A percentile compares a stretch with the other conserved stretches of the same genome.
Conservation (phyloP, 1,284 basidiomycete genomes). For the Ustilago vetiveriae region DNA sequence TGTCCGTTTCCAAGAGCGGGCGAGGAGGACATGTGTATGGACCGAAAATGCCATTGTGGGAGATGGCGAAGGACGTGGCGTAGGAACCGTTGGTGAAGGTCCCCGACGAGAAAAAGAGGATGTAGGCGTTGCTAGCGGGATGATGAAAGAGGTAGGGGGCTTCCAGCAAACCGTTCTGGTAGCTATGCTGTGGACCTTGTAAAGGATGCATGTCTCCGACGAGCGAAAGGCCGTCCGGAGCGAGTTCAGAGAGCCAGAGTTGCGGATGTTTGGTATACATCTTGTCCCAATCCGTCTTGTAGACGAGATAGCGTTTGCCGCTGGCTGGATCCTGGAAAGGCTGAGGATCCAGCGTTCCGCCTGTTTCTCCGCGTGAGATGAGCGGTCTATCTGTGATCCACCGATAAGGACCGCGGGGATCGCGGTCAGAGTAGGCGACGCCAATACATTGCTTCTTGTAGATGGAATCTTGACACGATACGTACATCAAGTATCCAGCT, state of each 20-base stretch:
- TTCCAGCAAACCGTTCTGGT: conserved; percentile 49
- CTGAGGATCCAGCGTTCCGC: conserved; percentile 53
- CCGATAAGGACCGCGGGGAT: conserved; percentile 44
- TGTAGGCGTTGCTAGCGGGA: conserved; percentile 38
- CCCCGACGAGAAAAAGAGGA: conserved; percentile 56
- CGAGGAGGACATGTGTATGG: conserved; percentile 36
- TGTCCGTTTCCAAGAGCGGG: conserved; percentile 49
- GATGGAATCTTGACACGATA: conserved; percentile 40
- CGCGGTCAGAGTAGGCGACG: conserved; percentile 47
- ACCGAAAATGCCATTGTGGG: conserved; percentile 45
- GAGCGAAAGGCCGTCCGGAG: conserved; percentile 50
- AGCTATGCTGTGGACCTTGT: conserved; percentile 36
- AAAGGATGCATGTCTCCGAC: conserved; percentile 46
- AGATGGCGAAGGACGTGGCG: conserved; percentile 52
- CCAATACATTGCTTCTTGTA: conserved; percentile 52
- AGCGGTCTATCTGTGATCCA: conserved; percentile 50
- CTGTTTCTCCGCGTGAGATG: conserved; percentile 45
- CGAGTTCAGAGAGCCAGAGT: conserved; percentile 55
- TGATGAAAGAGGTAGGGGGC: conserved; percentile 56
- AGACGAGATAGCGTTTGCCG: conserved; percentile 49
- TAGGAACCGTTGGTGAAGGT: conserved; percentile 52
- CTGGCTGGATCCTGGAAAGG: conserved; percentile 51
- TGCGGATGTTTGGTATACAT: conserved; percentile 54
- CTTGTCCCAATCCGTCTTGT: conserved; percentile 45
- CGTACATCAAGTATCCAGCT: conserved; percentile 55